These are phyloP conservation scores for Dacryopinax primogenitus DNA, from an alignment of 768 basidiomycete genomes.

Conservation along the genomic window DNA sequence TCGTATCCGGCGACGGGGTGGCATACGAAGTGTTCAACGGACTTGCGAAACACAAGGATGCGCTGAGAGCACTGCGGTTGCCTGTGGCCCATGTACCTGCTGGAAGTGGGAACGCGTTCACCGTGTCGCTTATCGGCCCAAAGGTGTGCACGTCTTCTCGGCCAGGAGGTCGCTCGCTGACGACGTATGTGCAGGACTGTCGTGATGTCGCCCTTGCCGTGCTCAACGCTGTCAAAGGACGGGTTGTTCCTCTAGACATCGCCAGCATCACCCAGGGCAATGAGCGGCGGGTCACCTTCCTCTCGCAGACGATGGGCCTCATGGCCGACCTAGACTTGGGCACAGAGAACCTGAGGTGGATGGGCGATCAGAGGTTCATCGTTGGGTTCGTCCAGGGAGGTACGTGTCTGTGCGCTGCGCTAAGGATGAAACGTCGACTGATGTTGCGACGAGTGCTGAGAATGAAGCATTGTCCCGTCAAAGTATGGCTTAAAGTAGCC, in stretches of 20 bases:
- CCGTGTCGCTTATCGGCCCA: conserved; percentile 60
- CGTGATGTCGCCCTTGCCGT: conserved; percentile 59
- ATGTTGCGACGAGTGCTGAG: conserved; percentile 37
- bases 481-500: conserved; percentile 55
- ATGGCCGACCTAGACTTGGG: conserved; percentile 71
- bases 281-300: conserved; percentile 57
- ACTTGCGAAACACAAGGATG: conserved; percentile 50
- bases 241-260: conserved; percentile 60
- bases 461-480: conserved; percentile 52
- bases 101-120: conserved; percentile 67
- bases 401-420: conserved; percentile 27
- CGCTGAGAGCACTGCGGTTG: conserved; percentile 46
- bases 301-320: conserved; percentile 70
- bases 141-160: conserved; percentile 30
- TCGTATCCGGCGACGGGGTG: conserved; percentile 74
- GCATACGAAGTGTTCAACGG: conserved; percentile 78
- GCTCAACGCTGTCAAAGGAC: conserved; percentile 70
- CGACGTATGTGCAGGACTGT: conserved; percentile 40
- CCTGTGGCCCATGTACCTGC: conserved; percentile 71
- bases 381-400: conserved; percentile 58
- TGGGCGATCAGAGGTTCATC: conserved; percentile 71
- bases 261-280: conserved; percentile 61
- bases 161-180: neutral
- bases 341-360: conserved; percentile 73
- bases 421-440: neutral